Conservation (phyloP, 768 basidiomycete genomes). For the Hygrophoropsis aurantiaca region DNA sequence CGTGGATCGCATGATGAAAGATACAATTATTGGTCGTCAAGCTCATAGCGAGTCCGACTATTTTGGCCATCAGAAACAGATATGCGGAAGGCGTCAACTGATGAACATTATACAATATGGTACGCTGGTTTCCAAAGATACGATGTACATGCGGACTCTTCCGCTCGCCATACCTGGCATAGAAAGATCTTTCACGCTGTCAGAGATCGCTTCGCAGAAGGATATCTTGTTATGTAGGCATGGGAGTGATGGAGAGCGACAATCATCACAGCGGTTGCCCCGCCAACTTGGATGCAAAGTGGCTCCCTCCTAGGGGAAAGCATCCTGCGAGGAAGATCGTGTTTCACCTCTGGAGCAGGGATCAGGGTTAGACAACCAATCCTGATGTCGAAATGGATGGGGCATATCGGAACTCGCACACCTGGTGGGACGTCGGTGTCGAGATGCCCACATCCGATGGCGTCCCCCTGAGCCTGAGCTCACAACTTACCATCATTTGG, state of each 20-base stretch:
- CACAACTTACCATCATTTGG: not conserved
- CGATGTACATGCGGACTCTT: conserved; percentile 3
- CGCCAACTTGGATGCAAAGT: too few species aligned
- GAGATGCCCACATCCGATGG: not conserved
- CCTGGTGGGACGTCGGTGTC: not conserved
- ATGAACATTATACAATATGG: too few species aligned
- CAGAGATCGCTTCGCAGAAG: not conserved
- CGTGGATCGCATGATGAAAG: too few species aligned
- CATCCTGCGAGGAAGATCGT: conserved; percentile 4
- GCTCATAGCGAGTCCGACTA: too few species aligned
- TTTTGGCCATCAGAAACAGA: too few species aligned
- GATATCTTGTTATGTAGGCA: not conserved
- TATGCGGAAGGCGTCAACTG: too few species aligned
- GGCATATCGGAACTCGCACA: not conserved
- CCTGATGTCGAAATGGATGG: not conserved
- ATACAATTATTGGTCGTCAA: too few species aligned
- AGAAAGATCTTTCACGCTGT: conserved; percentile 1
- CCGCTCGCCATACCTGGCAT: conserved; percentile 4
- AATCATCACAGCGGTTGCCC: not conserved
- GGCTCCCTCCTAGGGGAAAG: not conserved
- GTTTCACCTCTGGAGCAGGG: conserved; percentile 4
- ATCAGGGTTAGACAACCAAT: not conserved
- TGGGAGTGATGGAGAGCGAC: not conserved
- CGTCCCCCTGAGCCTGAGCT: too few species aligned
- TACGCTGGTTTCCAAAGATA: not conserved